Percentiles rank a stretch among this genome's conserved stretches.
phyloP scores from a whole-genome alignment of 345 rosid genomes.

The Passiflora organensis region DNA sequence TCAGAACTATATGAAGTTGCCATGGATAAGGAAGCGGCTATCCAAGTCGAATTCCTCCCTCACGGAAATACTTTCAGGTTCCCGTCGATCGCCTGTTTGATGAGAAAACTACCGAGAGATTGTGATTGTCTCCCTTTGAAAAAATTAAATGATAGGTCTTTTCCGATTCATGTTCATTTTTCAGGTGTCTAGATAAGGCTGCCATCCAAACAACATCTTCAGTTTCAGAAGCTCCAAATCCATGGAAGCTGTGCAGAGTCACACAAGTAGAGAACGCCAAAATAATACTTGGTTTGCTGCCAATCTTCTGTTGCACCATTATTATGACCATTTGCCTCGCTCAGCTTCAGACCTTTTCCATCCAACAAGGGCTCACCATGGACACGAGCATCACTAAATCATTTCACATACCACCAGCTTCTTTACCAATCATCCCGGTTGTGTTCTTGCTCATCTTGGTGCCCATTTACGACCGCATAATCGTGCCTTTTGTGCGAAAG shows the following conservation, averaged over 20 bases:
- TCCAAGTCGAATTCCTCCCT: slow-evolving; percentile 37
- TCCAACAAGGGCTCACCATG: slow-evolving; percentile 52
- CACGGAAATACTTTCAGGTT: slow-evolving; percentile 45
- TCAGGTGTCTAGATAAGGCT: slow-evolving; percentile 58
- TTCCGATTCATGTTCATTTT: neutral
- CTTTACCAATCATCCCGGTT: slow-evolving; percentile 47
- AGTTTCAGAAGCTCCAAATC: slow-evolving; percentile 25
- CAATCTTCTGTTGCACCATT: slow-evolving; percentile 52
- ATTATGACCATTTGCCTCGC: slow-evolving; percentile 49
- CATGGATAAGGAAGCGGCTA: slow-evolving; percentile 34
- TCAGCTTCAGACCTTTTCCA: slow-evolving; percentile 53
- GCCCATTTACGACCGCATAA: slow-evolving; percentile 40
- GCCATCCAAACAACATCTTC: slow-evolving; percentile 32
- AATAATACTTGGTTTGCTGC: slow-evolving; percentile 41
- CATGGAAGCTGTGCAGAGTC: slow-evolving; percentile 56
- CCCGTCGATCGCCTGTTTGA: neutral
- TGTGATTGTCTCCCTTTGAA: too few species aligned
- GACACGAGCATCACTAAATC: slow-evolving; percentile 32
- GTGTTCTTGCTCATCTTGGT: slow-evolving; percentile 32
- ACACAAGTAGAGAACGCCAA: slow-evolving; percentile 63
- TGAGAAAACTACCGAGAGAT: too few species aligned
- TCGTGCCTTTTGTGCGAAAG: slow-evolving; percentile 37
- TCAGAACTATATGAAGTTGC: slow-evolving; percentile 40
- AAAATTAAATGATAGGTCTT: too few species aligned
- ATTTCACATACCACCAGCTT: slow-evolving; percentile 47